Evolutionary conservation across 225 moss, liverwort and hornwort genomes (phyloP).

Genomic region (Bryoerythrophyllum caledonicum): DNA sequence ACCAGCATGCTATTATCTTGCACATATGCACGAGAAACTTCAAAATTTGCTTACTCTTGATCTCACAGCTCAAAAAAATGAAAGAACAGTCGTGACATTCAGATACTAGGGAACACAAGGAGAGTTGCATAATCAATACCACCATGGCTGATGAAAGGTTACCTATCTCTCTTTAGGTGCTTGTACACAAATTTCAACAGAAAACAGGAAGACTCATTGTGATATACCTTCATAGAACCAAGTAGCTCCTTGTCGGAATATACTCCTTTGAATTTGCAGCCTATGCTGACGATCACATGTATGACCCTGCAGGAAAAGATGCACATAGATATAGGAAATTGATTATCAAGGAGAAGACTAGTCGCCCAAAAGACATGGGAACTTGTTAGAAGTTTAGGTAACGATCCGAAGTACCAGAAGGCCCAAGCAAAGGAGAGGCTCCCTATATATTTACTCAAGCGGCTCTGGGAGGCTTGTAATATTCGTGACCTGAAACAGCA

Average conservation of each 20-base stretch:
- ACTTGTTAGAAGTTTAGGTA: conserved; percentile 14
- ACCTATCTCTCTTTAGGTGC: not conserved
- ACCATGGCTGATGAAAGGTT: not conserved
- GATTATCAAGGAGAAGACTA: conserved; percentile 6
- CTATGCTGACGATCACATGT: conserved; percentile 60
- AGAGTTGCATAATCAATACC: not conserved
- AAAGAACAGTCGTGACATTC: not conserved
- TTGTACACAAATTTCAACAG: not conserved
- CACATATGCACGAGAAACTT: conserved; percentile 30
- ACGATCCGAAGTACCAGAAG: conserved; percentile 58
- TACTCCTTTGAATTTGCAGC: conserved; percentile 58
- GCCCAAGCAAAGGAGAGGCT: conserved; percentile 65
- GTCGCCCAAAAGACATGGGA: conserved; percentile 18
- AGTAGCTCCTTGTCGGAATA: conserved; percentile 65
- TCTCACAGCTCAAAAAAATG: not conserved
- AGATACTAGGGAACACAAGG: not conserved
- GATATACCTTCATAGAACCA: conserved; percentile 65
- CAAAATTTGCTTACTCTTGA: conserved; percentile 17
- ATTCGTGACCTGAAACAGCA: conserved; percentile 41
- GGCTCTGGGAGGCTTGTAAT: conserved; percentile 44
- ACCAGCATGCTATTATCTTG: conserved; percentile 64
- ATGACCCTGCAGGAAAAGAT: conserved; percentile 52
- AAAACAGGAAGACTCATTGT: conserved; percentile 10
- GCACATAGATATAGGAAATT: conserved; percentile 20
- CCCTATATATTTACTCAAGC: conserved; percentile 61